Evolutionary conservation across 169 alveolate species (phyloP), one percentile per base, ranked within the genome.

Genomic region (Cystoisospora suis): DNA sequence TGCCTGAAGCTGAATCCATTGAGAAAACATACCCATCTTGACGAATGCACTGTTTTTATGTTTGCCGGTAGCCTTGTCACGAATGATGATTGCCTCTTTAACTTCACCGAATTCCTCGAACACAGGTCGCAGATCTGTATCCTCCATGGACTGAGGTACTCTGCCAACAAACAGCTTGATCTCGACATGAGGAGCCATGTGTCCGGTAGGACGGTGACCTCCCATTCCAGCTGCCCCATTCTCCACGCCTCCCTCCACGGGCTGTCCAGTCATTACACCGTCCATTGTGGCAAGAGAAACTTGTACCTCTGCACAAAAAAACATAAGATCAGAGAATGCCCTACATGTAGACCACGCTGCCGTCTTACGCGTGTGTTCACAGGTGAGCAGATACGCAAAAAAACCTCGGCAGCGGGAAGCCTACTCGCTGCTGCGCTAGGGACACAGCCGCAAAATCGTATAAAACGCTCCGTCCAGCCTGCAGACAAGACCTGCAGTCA

Each of bases 151-250:
- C 91, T 94, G 95, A 23, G 98, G 98, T 4, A 97, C 95, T 53
- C 98, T 87, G 34, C 98, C 98, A 59, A 96, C 96, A 59, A 97
- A 97, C 56, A 97, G 92, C 94, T 96, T 96, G 87, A 97, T 96
- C 86, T 96, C 97, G 27, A 96, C 97, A 49, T 96, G 97, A 23
- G 98, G 99, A 29, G 98, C 98, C 47, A 97, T 98, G 87, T 95
- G 92, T n/a, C 83, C 83, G 29, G 53, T 12, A 15, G 83, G 56
- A 34, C 56, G 83, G 38, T 12, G 20, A 0, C 29, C 23, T 29
- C 83, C 83, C 29, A 12, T 2, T 23, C 12, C 42, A 23, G 36
- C 45, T 1, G 77, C 77, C 42, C 49, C 83, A 17, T 4, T 56
- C 32, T 34, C 56, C 7, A 38, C 83, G 83, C 83, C 83, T 46